phyloP scores from a whole-genome alignment of 148 eudicot genomes.

The Amaranthus palmeri region DNA sequence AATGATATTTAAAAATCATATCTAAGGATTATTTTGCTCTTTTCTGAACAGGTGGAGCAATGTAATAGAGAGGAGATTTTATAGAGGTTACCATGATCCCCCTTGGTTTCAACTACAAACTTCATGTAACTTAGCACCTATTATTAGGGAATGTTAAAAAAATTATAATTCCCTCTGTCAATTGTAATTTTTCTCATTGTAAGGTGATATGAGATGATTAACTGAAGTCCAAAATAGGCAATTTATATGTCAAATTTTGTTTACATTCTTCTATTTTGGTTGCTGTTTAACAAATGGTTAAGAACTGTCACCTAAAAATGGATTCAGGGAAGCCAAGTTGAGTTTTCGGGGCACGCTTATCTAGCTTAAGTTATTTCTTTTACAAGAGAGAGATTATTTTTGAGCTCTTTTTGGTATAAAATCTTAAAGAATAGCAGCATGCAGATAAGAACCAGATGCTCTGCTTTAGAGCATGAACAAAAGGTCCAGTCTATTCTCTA shows the following conservation, averaged over 20 bases:
- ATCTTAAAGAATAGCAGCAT: conserved; percentile 20
- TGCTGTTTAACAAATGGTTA: not conserved
- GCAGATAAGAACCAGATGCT: conserved; percentile 71
- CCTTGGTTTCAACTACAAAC: conserved; percentile 17
- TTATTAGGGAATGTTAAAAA: not conserved
- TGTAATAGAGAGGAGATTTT: conserved; percentile 17
- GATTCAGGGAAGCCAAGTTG: conserved; percentile 9
- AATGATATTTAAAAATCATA: not conserved
- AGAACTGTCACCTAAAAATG: not conserved
- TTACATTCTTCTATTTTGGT: not conserved
- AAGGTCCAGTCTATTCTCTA: conserved; percentile 3
- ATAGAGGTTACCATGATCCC: conserved; percentile 4
- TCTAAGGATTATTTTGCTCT: not conserved
- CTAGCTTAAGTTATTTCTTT: not conserved
- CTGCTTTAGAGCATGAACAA: conserved; percentile 32
- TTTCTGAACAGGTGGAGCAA: conserved; percentile 23
- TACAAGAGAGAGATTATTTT: conserved; percentile 24
- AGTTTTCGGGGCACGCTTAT: not conserved
- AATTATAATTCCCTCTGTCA: not conserved
- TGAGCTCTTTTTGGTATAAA: conserved; percentile 29
- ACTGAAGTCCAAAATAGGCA: conserved; percentile 11
- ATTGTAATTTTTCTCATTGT: conserved; percentile 26
- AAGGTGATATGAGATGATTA: conserved; percentile 18
- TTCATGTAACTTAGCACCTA: conserved; percentile 17
- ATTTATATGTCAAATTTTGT: not conserved